These are phyloP conservation scores for Neofusicoccum umdonicola DNA, from an alignment of 2,329 filamentous ascomycete genomes.

Conservation along the genomic window DNA sequence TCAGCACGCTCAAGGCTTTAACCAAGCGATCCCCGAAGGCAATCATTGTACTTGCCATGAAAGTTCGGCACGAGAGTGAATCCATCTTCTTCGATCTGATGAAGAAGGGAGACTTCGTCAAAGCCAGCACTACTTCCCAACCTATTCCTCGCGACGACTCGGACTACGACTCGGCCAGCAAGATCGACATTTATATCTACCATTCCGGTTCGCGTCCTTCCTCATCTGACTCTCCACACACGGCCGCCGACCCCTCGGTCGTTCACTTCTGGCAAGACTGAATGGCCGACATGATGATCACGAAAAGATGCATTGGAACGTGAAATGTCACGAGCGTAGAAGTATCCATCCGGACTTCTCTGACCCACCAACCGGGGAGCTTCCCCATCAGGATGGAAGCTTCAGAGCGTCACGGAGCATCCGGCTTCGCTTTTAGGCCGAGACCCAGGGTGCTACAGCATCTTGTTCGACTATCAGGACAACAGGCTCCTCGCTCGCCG, in stretches of 20 bases:
- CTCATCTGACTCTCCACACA: not conserved
- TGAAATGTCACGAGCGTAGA: not conserved
- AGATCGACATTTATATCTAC: slow-evolving; percentile 17
- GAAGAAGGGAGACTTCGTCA: slow-evolving; percentile 28
- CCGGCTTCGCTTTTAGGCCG: slow-evolving; percentile 11
- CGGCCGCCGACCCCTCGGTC: not conserved
- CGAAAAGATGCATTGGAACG: not conserved
- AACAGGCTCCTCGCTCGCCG: not conserved
- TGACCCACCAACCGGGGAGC: not conserved
- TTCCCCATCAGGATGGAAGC: not conserved
- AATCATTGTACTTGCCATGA: slow-evolving; percentile 61
- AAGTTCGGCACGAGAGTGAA: slow-evolving; percentile 66
- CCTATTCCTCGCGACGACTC: not conserved
- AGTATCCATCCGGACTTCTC: not conserved
- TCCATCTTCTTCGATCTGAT: slow-evolving; percentile 62
- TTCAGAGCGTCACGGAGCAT: not conserved
- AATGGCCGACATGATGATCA: not conserved
- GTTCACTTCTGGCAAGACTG: not conserved
- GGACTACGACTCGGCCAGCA: slow-evolving; percentile 1
- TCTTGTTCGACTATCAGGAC: not conserved
- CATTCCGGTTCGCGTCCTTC: not conserved
- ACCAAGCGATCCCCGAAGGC: slow-evolving; percentile 48
- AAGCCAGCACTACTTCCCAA: not conserved
- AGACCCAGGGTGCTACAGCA: slow-evolving; percentile 2
- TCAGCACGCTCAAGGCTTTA: slow-evolving; percentile 55